phyloP scores from a whole-genome alignment of 2,329 filamentous ascomycete genomes.

The Penicillium griseofulvum region DNA sequence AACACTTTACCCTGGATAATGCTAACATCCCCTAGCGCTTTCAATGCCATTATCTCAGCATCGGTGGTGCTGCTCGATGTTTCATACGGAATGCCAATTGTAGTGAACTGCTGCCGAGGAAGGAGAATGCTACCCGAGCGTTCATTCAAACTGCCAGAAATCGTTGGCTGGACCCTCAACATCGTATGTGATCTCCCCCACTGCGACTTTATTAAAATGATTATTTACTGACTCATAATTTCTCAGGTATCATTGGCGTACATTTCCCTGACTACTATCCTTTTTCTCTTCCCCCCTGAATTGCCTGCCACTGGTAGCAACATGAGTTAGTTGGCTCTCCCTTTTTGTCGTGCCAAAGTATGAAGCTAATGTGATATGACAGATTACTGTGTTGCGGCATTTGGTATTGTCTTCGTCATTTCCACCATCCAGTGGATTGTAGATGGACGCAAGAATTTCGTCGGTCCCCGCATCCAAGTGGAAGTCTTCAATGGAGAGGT shows the following conservation, averaged over 20 bases:
- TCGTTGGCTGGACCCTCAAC: slow-evolving; percentile 61
- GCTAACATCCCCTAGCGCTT: slow-evolving; percentile 47
- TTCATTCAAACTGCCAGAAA: slow-evolving; percentile 54
- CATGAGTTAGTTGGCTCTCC: slow-evolving; percentile 58
- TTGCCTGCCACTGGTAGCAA: slow-evolving; percentile 62
- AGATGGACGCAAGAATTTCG: slow-evolving; percentile 61
- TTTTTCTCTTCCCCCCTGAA: slow-evolving; percentile 72
- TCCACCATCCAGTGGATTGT: slow-evolving; percentile 59
- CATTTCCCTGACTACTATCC: slow-evolving; percentile 67
- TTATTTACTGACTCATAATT: slow-evolving; percentile 7
- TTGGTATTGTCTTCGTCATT: slow-evolving; percentile 58
- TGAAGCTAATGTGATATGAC: neutral
- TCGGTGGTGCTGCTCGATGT: slow-evolving; percentile 70
- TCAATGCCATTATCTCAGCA: slow-evolving; percentile 69
- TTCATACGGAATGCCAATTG: slow-evolving; percentile 71
- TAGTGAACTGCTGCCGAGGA: slow-evolving; percentile 66
- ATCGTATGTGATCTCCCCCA: slow-evolving; percentile 36
- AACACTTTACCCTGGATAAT: neutral
- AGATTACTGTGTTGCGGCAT: slow-evolving; percentile 52
- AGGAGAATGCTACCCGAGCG: slow-evolving; percentile 63
- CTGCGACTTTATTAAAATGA: neutral
- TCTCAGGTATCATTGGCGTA: slow-evolving; percentile 59
- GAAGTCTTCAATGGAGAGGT: slow-evolving; percentile 28
- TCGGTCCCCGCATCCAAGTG: slow-evolving; percentile 51
- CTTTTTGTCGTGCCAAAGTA: neutral